Evolutionary conservation across 2,329 filamentous ascomycete species (phyloP), one percentile per base, ranked within the genome.

Genomic region (Cladophialophora bantiana): DNA sequence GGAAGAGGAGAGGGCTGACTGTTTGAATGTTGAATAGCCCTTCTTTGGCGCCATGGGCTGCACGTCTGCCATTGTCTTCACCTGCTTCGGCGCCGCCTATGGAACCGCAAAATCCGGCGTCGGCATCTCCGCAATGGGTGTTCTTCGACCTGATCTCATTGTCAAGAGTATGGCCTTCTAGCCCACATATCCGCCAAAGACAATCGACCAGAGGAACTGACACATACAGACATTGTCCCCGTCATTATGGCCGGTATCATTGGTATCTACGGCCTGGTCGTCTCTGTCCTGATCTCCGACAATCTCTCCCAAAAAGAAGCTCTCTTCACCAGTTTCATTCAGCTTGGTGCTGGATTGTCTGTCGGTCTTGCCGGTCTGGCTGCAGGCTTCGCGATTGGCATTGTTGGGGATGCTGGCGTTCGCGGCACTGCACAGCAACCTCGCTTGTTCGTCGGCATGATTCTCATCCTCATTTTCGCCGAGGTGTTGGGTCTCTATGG

Each of bases 171-270:
- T 78, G 93, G 26, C 2, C 18, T 31, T 55, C 64, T 38, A 60
- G 59, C 26, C 15, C 20, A 7, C 38, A 20, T 35, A 18, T 36
- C 10, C 26, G 15, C 26, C 18, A 1, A 2, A 13, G 1, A 26
- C 35, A 36, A 13, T 48, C 18, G 59, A 62, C 52, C 40, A 58
- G 20, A n/a, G 53, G 54, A 63, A 61, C 55, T 48, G 35, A 42
- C 52, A 18, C n/a, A 31, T 10, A 40, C 52, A 71, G 64, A 72
- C 45, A 68, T 68, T 66, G 64, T 73, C 32, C 68, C 68, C 61
- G 68, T 69, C 45, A 97, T 99, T 89, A 99, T 99, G 95, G 95
- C 95, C 86, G 95, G 95, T 98, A 99, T 99, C 83, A 98, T 99
- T 83, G 95, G 93, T 91, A 98, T 99, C 82, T 99, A 95, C 84